Evolutionary conservation across 176 grass and related monocot genomes (phyloP).

Genomic region (Zea mays): Zm-B73-REFERENCE-NAM-5.0 NC_050099.1:148247501-148248000

Average conservation of each 20-base stretch:
- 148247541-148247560: slow-evolving; percentile 6
- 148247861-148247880: too few species aligned
- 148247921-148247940: too few species aligned
- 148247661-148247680: background rate
- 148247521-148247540: slow-evolving; percentile 4
- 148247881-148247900: too few species aligned
- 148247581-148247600: background rate
- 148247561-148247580: background rate
- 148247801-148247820: too few species aligned
- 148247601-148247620: background rate
- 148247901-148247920: too few species aligned
- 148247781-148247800: background rate
- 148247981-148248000: too few species aligned
- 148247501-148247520: background rate
- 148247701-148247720: background rate
- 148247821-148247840: too few species aligned
- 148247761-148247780: background rate
- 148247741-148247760: background rate
- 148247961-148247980: too few species aligned
- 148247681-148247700: slow-evolving; percentile 2
- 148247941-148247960: too few species aligned
- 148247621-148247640: background rate
- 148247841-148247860: too few species aligned
- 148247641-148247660: background rate
- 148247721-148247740: slow-evolving; percentile 34